Evolutionary conservation across 2,329 filamentous ascomycete species (phyloP), one percentile per base, ranked within the genome.

Genomic region (Fusarium sp.): DNA sequence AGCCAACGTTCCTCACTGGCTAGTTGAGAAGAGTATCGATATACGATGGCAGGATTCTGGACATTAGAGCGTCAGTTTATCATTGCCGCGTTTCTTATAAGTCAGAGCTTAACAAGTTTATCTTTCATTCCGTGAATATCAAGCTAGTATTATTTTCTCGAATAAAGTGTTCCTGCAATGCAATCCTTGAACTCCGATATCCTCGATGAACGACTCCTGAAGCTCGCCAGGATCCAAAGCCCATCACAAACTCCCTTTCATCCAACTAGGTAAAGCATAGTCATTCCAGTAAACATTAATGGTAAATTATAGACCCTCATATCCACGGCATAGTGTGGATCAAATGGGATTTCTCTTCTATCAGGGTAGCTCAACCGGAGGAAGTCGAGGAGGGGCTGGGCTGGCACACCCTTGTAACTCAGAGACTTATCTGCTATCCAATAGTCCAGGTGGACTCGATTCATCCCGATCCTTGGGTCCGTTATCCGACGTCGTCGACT

Each of bases 71-170:
- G 2, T 5, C 9, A 37, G 32, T 37, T 3, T 18, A 11, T 18
- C 16, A 11, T 0, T 18, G 20, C 20, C 20, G 20, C 20, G 20
- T 20, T 20, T 18, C 16, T n/a, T 16, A 3, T 10, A 18, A 37
- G 0, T 1, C 6, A 18, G 16, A 18, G 0, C 4, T 18, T 37
- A 6, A 0, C 9, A 18, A 37, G 9, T 37, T 34, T 10, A 3
- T 37, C 0, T 11, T 37, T 0, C 6, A n/a, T n/a, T 37, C 1
- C n/a, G 34, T 37, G 6, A 11, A 37, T n/a, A 37, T 37, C 34
- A 37, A n/a, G 20, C 20, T 20, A 20, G 20, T 20, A 20, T 20
- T 20, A 20, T 20, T 20, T 20, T 20, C 20, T 20, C 20, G 20
- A 20, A 20, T 20, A 20, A 20, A 20, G 20, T 20, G n/a, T 20